Conservation (phyloP, 2,329 filamentous ascomycete genomes). For the Phialophora tarda region DNA sequence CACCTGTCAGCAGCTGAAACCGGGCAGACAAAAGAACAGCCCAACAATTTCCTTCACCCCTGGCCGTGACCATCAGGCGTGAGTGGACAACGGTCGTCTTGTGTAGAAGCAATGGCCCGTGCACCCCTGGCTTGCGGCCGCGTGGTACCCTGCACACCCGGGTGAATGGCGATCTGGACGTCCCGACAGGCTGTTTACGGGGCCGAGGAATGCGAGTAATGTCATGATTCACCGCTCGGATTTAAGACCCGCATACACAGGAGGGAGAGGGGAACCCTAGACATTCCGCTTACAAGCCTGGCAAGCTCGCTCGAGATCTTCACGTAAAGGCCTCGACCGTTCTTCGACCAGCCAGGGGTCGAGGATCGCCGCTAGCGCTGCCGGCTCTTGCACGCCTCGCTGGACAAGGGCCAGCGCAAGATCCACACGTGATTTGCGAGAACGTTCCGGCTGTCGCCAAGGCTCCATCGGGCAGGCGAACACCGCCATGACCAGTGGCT, state of each 20-base stretch:
- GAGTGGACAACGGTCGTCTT: not conserved
- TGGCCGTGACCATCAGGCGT: not conserved
- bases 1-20: not conserved
- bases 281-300: conserved; percentile 11
- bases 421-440: conserved; percentile 36
- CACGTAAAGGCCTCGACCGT: conserved; percentile 45
- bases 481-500: conserved; percentile 34
- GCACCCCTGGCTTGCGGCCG: no score
- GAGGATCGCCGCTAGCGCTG: conserved; percentile 38
- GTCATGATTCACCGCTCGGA: not conserved
- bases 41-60: not conserved
- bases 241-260: not conserved
- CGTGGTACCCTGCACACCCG: not conserved
- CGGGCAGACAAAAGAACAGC: not conserved
- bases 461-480: conserved; percentile 23
- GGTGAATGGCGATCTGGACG: not conserved
- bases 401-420: conserved; percentile 30
- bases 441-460: conserved; percentile 32
- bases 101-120: not conserved
- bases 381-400: conserved; percentile 20
- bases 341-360: conserved; percentile 48
- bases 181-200: not conserved
- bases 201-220: not conserved
- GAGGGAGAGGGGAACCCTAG: not conserved
- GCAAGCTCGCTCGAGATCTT: conserved; percentile 32